Evolutionary conservation across 1,284 basidiomycete genomes (phyloP), one percentile per base, ranked within the genome.

Genomic region (Ceratobasidium sp.): DNA sequence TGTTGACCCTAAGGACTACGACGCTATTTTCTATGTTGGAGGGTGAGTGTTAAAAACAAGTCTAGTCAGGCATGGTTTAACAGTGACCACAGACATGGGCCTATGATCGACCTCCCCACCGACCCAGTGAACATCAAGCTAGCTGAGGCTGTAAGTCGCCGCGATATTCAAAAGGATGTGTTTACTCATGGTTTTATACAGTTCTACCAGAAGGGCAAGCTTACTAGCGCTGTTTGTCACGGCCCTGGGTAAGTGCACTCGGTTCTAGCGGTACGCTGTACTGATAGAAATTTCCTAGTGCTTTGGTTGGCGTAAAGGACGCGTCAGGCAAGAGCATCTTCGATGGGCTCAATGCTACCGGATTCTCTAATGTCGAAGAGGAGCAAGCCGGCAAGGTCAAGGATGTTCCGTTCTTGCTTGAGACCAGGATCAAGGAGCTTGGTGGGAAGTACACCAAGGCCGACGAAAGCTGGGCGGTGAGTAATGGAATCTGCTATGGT

Each of bases 11-110:
- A 79, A 82, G 14, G 87, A 91, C 75, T 95, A 91, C 78, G 88
- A 86, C 71, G 92, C 88, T 14, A 83, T 95, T 74, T 94, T 92
- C 81, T 92, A 92, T 79, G 85, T 91, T 64, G 93, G 93, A 54
- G 93, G 84, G n/a, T 82, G 54, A 49, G 74, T 54, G n/a, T 43
- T 21, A 4, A 46, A 18, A 38, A 11, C 5, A 44, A 21, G 11
- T 59, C 9, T n/a, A 18, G 11, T 32, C 44, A 11, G n/a, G 28
- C 18, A 35, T n/a, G 11, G 41, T 35, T 28, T 70, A 32, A 70
- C 54, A n/a, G 18, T 38, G 8, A 28, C 14, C 1, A n/a, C 43
- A 74, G 89, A 38, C 90, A 91, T 77, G 90, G 90, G 1, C 90
- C 91, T 16, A 86, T 89, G 57, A 82, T 93, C 57, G 91, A 93